phyloP scores from a whole-genome alignment of 2,329 filamentous ascomycete species.

The Colletotrichum musicola region DNA sequence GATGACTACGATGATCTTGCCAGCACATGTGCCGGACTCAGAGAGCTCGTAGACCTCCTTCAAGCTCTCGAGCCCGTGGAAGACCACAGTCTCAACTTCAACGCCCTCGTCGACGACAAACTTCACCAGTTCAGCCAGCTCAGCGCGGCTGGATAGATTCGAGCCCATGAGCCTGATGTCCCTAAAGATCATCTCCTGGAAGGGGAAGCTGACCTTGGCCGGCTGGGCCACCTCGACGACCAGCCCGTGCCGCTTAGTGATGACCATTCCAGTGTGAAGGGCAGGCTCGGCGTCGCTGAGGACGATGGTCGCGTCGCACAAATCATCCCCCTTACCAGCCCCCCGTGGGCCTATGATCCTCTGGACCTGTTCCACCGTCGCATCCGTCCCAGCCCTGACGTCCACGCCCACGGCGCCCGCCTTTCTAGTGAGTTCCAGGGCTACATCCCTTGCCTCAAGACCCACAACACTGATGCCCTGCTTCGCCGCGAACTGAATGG shows the following conservation, averaged over 20 bases:
- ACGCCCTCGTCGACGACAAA: slow-evolving; percentile 60
- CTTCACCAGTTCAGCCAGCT: slow-evolving; percentile 61
- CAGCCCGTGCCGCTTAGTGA: slow-evolving; percentile 70
- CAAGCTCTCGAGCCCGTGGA: slow-evolving; percentile 66
- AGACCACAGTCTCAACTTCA: slow-evolving; percentile 63
- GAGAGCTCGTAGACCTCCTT: slow-evolving; percentile 61
- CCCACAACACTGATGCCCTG: slow-evolving; percentile 81
- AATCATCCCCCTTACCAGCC: slow-evolving; percentile 52
- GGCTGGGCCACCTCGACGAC: slow-evolving; percentile 70
- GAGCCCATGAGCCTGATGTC: slow-evolving; percentile 64
- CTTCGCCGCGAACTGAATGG: slow-evolving; percentile 84
- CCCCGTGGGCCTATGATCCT: slow-evolving; percentile 57
- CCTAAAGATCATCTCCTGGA: slow-evolving; percentile 63
- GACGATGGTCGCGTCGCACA: slow-evolving; percentile 61
- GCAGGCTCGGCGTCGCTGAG: slow-evolving; percentile 64
- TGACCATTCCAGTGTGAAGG: slow-evolving; percentile 62
- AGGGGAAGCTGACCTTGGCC: slow-evolving; percentile 52
- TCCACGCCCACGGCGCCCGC: slow-evolving; percentile 66
- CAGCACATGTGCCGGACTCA: slow-evolving; percentile 64
- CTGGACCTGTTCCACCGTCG: slow-evolving; percentile 60
- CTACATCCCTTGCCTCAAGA: slow-evolving; percentile 74
- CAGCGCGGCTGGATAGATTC: slow-evolving; percentile 55
- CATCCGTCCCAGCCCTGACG: slow-evolving; percentile 60
- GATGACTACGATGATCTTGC: slow-evolving; percentile 68
- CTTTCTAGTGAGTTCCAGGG: slow-evolving; percentile 59